A percentile compares a stretch with the other conserved stretches of the same genome.
Evolutionary conservation across 495 filamentous ascomycete species (phyloP).

Genomic region (Penicillium simplicissimum): DNA sequence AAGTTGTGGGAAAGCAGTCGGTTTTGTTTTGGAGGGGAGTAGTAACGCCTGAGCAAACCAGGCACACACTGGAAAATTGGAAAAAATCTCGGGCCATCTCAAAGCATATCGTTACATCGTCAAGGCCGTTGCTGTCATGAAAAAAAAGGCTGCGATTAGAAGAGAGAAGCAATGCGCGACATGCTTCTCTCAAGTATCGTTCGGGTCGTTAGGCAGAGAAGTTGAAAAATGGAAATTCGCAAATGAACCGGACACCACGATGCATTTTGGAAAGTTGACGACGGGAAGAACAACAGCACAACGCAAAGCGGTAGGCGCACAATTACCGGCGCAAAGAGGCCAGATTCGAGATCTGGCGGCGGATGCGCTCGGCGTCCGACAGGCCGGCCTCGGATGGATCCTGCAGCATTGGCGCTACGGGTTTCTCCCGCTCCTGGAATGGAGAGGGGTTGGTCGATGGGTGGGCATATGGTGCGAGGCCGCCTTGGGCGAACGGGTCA

Average conservation of each 20-base stretch:
- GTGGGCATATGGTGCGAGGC: constrained; percentile 20
- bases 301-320: not conserved
- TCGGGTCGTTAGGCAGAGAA: constrained; percentile 34
- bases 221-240: constrained; percentile 18
- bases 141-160: constrained; percentile 23
- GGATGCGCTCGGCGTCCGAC: constrained; percentile 50
- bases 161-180: constrained; percentile 9
- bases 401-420: constrained; percentile 28
- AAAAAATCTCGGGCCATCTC: constrained; percentile 16
- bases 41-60: constrained; percentile 10
- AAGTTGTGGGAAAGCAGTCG: constrained; percentile 2
- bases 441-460: constrained; percentile 17
- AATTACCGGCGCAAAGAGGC: constrained; percentile 36
- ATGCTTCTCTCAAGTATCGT: constrained; percentile 30
- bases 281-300: not conserved
- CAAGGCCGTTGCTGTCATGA: constrained; percentile 44
- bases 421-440: constrained; percentile 20
- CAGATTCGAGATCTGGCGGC: constrained; percentile 48
- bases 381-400: constrained; percentile 44
- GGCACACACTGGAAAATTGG: not conserved
- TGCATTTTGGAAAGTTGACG: constrained; percentile 17
- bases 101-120: constrained; percentile 41
- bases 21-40: constrained; percentile 11
- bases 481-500: constrained; percentile 41
- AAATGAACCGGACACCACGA: constrained; percentile 25